phyloP scores from a whole-genome alignment of 2,329 filamentous ascomycete genomes.

The Calonectria naviculata region DNA sequence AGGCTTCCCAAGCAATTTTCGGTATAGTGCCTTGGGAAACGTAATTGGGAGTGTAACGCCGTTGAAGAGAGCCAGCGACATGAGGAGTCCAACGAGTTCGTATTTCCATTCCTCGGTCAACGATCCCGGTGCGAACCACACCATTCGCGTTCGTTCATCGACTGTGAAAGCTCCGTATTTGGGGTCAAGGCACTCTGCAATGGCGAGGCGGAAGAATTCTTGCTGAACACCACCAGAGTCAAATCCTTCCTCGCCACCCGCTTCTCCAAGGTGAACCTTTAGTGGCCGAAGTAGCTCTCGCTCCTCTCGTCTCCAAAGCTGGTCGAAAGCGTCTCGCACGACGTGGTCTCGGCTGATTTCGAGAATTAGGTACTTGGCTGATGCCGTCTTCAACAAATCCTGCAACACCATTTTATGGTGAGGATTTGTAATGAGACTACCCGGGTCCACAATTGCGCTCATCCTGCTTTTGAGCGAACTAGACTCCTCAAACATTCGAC shows the following conservation, averaged over 20 bases:
- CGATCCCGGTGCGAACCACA: constrained; percentile 89
- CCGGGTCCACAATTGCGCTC: constrained; percentile 64
- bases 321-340: constrained; percentile 81
- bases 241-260: constrained; percentile 86
- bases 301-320: constrained; percentile 88
- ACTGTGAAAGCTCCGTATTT: constrained; percentile 84
- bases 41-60: constrained; percentile 91
- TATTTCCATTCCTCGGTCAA: constrained; percentile 90
- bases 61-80: constrained; percentile 93
- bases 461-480: constrained; percentile 67
- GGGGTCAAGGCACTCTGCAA: constrained; percentile 82
- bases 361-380: constrained; percentile 77
- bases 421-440: constrained; percentile 65
- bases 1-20: constrained; percentile 77
- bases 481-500: constrained; percentile 78
- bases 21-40: constrained; percentile 87
- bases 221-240: constrained; percentile 97
- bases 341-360: constrained; percentile 75
- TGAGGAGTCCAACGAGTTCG: constrained; percentile 86
- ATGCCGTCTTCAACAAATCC: constrained; percentile 72
- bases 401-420: constrained; percentile 72
- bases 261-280: constrained; percentile 87
- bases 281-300: constrained; percentile 86
- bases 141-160: constrained; percentile 80
- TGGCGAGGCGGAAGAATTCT: constrained; percentile 90